These are phyloP conservation scores for Tulasnella sp. DNA, from an alignment of 768 basidiomycete species.

Conservation along the genomic window DNA sequence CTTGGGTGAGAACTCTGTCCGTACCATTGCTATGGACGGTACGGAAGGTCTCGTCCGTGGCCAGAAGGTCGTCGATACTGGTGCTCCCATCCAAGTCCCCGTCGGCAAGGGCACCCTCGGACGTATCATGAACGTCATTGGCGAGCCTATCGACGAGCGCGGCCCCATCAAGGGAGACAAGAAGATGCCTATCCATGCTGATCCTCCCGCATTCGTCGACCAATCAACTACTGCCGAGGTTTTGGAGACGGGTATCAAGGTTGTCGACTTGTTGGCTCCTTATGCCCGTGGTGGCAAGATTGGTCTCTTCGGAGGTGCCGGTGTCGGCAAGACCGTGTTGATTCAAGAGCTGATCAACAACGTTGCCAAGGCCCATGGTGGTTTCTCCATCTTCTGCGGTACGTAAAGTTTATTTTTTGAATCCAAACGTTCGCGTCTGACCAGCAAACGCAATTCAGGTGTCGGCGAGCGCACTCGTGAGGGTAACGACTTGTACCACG, in stretches of 20 bases:
- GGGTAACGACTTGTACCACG: slow-evolving; percentile 98
- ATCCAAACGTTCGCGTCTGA: background rate
- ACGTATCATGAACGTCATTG: slow-evolving; percentile 99
- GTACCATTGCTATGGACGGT: slow-evolving; percentile 99
- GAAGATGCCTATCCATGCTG: slow-evolving; percentile 86
- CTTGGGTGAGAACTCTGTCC: slow-evolving; percentile 97
- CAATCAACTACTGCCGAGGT: slow-evolving; percentile 99
- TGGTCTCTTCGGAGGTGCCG: slow-evolving; percentile 99
- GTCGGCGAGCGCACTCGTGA: slow-evolving; percentile 99
- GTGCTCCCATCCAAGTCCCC: slow-evolving; percentile 90
- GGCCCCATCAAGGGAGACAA: slow-evolving; percentile 96
- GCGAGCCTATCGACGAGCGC: slow-evolving; percentile 99
- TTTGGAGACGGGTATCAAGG: slow-evolving; percentile 99
- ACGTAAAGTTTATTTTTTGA: slow-evolving; percentile 22
- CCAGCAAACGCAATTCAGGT: slow-evolving; percentile 38
- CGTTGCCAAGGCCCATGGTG: slow-evolving; percentile 99
- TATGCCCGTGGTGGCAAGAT: slow-evolving; percentile 99
- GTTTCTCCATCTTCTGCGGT: slow-evolving; percentile 99
- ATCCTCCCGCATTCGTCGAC: slow-evolving; percentile 93
- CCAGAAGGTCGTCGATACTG: slow-evolving; percentile 93
- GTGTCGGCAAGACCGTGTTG: slow-evolving; percentile 99
- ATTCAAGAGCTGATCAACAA: slow-evolving; percentile 99
- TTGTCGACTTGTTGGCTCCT: slow-evolving; percentile 97
- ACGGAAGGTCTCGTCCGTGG: slow-evolving; percentile 99
- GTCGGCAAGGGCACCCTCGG: slow-evolving; percentile 91